phyloP scores from a whole-genome alignment of 1,284 basidiomycete species.

The Irpex lacteus region DNA sequence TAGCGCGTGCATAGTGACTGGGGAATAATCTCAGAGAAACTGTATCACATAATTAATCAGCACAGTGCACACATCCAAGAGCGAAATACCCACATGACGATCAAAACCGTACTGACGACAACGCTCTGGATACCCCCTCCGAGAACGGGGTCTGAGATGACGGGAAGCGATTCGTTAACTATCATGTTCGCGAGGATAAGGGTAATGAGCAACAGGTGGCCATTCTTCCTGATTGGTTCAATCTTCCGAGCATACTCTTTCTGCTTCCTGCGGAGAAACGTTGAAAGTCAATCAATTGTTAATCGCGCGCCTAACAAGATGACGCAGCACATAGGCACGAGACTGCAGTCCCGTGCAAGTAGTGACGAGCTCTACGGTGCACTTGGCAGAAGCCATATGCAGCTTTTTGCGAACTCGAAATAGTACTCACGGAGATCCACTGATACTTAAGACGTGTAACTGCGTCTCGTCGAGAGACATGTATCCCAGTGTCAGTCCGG shows the following conservation, averaged over 20 bases:
- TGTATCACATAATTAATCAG: constrained; percentile 24
- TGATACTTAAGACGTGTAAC: constrained; percentile 81
- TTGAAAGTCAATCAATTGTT: background rate
- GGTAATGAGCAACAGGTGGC: constrained; percentile 80
- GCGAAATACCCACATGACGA: constrained; percentile 67
- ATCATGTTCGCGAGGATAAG: constrained; percentile 86
- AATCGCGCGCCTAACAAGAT: background rate
- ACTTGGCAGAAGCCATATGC: background rate
- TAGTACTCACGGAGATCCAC: constrained; percentile 69
- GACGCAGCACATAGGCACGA: background rate
- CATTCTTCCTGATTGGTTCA: constrained; percentile 82
- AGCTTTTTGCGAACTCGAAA: background rate
- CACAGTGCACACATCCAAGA: constrained; percentile 2
- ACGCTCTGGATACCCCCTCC: constrained; percentile 82
- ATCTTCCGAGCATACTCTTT: constrained; percentile 81
- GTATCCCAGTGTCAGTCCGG: constrained; percentile 80
- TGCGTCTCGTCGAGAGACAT: constrained; percentile 94
- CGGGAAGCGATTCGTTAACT: constrained; percentile 86
- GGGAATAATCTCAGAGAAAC: constrained; percentile 90
- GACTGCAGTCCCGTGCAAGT: too few relatives aligned
- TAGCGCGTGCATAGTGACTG: constrained; percentile 88
- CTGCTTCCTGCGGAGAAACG: constrained; percentile 52
- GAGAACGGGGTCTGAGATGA: constrained; percentile 85
- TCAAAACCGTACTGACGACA: constrained; percentile 78
- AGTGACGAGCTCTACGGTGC: background rate